These are phyloP conservation scores for Sordariomycetes sp. DNA, from an alignment of 2,329 filamentous ascomycete genomes.

Conservation along the genomic window DNA sequence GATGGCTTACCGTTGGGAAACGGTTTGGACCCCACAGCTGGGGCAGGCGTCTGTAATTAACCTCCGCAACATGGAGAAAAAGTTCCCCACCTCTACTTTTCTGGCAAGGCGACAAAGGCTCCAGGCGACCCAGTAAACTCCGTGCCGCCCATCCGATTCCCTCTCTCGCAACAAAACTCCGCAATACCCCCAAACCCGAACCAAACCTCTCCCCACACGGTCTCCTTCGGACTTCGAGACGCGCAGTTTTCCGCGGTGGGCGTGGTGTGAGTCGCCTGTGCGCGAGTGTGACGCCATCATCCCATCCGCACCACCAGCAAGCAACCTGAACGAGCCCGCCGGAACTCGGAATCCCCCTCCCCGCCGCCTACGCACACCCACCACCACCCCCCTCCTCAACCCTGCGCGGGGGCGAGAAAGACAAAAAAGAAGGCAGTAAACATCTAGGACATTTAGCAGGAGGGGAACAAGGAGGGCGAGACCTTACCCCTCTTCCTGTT, in stretches of 20 bases:
- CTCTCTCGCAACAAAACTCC: background rate
- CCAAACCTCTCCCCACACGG: background rate
- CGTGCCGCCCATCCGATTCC: background rate
- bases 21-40: background rate
- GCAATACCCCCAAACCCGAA: background rate
- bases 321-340: background rate
- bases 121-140: background rate
- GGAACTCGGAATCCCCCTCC: background rate
- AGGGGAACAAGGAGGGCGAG: too few relatives aligned
- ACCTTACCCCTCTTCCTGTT: too few relatives aligned
- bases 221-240: background rate
- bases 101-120: background rate
- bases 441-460: too few relatives aligned
- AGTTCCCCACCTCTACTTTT: background rate
- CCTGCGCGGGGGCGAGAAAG: too few relatives aligned
- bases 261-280: background rate
- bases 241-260: too few relatives aligned
- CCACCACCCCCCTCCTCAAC: too few relatives aligned
- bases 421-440: too few relatives aligned
- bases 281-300: background rate
- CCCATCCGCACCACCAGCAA: too few relatives aligned
- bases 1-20: background rate
- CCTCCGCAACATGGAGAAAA: background rate
- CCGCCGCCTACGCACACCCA: background rate
- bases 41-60: background rate